Evolutionary conservation across 31 red algal species (phyloP).

Genomic region (Bonnemaisonia californica): DNA sequence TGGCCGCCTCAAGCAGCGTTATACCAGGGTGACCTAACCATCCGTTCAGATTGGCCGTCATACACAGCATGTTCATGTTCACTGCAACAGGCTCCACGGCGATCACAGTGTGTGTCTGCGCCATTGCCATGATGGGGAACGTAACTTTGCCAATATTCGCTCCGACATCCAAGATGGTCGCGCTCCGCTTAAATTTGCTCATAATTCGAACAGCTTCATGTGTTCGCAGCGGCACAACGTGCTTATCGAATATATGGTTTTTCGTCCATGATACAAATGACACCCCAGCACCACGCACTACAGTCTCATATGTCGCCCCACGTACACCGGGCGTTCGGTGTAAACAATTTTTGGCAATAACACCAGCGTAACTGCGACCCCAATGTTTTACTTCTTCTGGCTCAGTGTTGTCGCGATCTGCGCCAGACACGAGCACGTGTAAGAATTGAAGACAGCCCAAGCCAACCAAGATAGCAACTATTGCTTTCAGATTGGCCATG

Average conservation of each 20-base stretch:
- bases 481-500: too few species aligned
- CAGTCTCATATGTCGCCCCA: conserved; percentile 38
- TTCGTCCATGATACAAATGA: conserved; percentile 51
- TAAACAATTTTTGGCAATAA: conserved; percentile 3
- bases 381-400: too few species aligned
- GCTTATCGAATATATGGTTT: conserved; percentile 23
- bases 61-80: conserved; percentile 49
- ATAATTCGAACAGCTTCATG: conserved; percentile 62
- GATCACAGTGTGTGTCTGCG: conserved; percentile 43
- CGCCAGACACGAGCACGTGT: too few species aligned
- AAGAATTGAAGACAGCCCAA: too few species aligned
- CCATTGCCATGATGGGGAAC: conserved; percentile 47
- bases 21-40: conserved; percentile 57
- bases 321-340: not conserved
- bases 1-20: conserved; percentile 42
- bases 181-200: conserved; percentile 43
- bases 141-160: conserved; percentile 68
- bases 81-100: conserved; percentile 50
- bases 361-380: conserved; percentile 16
- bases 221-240: conserved; percentile 26
- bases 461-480: too few species aligned
- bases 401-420: too few species aligned
- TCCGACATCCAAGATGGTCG: conserved; percentile 50
- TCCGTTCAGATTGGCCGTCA: conserved; percentile 66
- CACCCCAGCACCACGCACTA: conserved; percentile 36